Evolutionary conservation across 148 eudicot genomes (phyloP).

Genomic region (Suaeda aralocaspica): DNA sequence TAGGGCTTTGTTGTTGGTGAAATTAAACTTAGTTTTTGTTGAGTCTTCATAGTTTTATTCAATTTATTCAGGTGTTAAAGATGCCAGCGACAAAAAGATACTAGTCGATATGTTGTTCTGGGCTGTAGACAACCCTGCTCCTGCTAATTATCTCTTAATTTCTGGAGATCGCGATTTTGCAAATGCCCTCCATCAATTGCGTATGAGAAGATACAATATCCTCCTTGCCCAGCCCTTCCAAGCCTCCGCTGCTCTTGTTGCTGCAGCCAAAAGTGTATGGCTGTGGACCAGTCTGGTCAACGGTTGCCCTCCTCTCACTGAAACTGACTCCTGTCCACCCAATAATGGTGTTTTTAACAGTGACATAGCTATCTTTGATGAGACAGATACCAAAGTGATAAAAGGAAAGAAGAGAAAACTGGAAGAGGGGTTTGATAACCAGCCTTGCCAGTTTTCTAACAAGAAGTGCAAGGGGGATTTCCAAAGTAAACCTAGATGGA

Average conservation of each 20-base stretch:
- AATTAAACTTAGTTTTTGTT: too few relatives aligned
- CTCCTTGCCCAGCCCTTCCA: slow-evolving; percentile 79
- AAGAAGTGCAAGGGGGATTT: neutral
- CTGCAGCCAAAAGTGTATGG: slow-evolving; percentile 92
- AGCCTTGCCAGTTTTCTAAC: neutral
- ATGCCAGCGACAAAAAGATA: slow-evolving; percentile 95
- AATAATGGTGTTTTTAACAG: neutral
- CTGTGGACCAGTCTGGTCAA: slow-evolving; percentile 79
- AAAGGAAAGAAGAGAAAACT: neutral
- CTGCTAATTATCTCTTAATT: slow-evolving; percentile 74
- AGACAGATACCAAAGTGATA: neutral
- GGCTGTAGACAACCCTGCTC: slow-evolving; percentile 96
- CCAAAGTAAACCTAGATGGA: neutral
- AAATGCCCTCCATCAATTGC: slow-evolving; percentile 81
- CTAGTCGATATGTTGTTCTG: slow-evolving; percentile 93
- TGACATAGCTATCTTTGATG: neutral
- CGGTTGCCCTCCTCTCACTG: slow-evolving; percentile 62
- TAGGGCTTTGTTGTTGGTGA: too few relatives aligned
- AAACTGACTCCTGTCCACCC: slow-evolving; percentile 32
- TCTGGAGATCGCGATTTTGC: slow-evolving; percentile 98
- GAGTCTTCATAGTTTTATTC: too few relatives aligned
- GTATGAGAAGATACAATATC: slow-evolving; percentile 87
- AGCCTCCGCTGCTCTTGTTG: slow-evolving; percentile 67
- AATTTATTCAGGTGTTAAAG: slow-evolving; percentile 62
- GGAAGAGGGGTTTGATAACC: neutral